Evolutionary conservation across 2,329 filamentous ascomycete species (phyloP), one percentile per base, ranked within the genome.

Genomic region (Aphanoascus verrucosus): DNA sequence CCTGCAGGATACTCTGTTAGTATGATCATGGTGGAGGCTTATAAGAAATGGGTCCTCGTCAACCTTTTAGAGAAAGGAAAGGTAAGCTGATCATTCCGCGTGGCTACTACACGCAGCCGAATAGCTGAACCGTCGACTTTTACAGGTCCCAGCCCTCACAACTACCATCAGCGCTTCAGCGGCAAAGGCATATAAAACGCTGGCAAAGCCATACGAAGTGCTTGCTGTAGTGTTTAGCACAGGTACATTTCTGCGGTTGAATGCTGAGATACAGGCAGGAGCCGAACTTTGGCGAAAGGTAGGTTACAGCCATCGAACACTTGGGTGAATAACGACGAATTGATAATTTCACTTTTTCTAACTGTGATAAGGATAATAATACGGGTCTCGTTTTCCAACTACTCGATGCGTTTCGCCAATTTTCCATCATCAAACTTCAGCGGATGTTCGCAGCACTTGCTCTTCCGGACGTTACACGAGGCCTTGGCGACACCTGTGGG

Each of bases 11-110:
- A 82, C 17, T 73, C 76, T 32, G 76, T 80, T 35, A 91, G 84
- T 67, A 84, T 82, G 65, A 77, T 94, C 49, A 93, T 93, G 85
- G 75, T 86, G 3, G 88, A 95, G 59, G 87, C 88, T 5, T 91
- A 94, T 74, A 94, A 91, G 71, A 94, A 91, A 69, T 96, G 88
- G 86, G 66, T 94, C 7, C 72, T 98, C 14, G 77, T 89, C 8
- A 81, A 82, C 51, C 75, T 96, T 52, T 72, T 98, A 15, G 75
- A 80, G 5, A 73, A 82, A 51, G 90, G 89, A 59, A 79, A 75
- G 61, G 73, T 79, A 61, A 34, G 53, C 19, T 15, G 14, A 17
- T 35, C 42, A 43, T 17, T 5, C 28, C 15, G 11, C 31, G 3
- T 49, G 15, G 14, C 34, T n/a, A 38, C 12, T n/a, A 9, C 15